phyloP scores from a whole-genome alignment of 179 eudicot species.

The Monotropa hypopitys region DNA sequence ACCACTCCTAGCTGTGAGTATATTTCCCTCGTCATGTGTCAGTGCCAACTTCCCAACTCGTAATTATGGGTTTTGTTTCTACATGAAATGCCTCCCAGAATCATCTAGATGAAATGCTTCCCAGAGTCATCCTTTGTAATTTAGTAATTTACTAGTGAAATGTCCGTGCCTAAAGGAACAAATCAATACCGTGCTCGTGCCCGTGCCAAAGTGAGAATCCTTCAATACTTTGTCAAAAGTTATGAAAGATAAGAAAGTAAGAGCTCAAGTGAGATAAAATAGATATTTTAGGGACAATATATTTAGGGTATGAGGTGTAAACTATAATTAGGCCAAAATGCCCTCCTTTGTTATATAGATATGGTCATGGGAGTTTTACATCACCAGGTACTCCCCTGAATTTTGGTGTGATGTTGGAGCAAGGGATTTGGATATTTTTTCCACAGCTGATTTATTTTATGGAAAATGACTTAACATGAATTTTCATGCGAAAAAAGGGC shows the following conservation, averaged over 20 bases:
- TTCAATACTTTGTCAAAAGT: too few relatives aligned
- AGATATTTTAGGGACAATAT: too few relatives aligned
- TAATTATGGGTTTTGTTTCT: background rate
- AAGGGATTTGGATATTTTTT: background rate
- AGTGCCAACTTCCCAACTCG: background rate
- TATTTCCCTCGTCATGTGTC: background rate
- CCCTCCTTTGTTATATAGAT: too few relatives aligned
- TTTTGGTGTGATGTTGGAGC: background rate
- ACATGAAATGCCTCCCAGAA: background rate
- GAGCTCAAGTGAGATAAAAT: too few relatives aligned
- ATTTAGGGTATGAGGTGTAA: too few relatives aligned
- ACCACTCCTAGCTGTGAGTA: constrained; percentile 78
- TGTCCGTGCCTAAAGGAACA: too few relatives aligned
- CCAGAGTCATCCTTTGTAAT: background rate
- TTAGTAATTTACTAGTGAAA: background rate
- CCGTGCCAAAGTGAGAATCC: too few relatives aligned
- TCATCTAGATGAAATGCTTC: background rate
- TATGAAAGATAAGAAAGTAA: too few relatives aligned
- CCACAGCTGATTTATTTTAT: too few relatives aligned
- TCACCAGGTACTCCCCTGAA: background rate
- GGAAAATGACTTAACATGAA: background rate
- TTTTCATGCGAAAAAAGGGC: background rate
- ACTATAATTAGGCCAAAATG: too few relatives aligned
- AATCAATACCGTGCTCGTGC: too few relatives aligned
- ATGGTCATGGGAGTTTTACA: background rate